Percentiles rank a stretch among this genome's conserved stretches.
phyloP scores from a whole-genome alignment of 106 monocot genomes.

The Platanthera zijinensis region DNA sequence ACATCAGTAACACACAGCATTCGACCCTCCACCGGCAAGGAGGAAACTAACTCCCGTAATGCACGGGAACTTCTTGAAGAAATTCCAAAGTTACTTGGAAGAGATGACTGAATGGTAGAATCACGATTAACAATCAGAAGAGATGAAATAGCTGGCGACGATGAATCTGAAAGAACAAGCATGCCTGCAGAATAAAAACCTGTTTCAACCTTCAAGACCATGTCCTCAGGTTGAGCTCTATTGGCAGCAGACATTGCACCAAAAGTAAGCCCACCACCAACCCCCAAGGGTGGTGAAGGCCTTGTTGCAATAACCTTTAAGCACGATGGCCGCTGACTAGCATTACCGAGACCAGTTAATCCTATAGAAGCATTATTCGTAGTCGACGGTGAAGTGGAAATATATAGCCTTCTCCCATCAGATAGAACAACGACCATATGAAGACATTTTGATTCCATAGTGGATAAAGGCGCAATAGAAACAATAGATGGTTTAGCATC shows the following conservation, averaged over 20 bases:
- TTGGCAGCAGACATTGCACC: conserved; percentile 47
- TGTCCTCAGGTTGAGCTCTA: conserved; percentile 65
- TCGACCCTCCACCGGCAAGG: conserved; percentile 72
- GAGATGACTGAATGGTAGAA: conserved; percentile 55
- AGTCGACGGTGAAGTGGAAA: conserved; percentile 63
- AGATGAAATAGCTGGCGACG: conserved; percentile 48
- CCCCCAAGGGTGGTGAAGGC: conserved; percentile 79
- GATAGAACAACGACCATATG: conserved; percentile 80
- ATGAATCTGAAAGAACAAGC: conserved; percentile 76
- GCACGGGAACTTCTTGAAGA: conserved; percentile 68
- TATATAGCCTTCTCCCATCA: conserved; percentile 92
- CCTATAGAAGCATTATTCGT: conserved; percentile 37
- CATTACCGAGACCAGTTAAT: conserved; percentile 38
- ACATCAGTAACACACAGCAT: conserved; percentile 88
- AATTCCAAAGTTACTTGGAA: conserved; percentile 40
- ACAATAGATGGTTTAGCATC: conserved; percentile 62
- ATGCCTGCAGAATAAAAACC: conserved; percentile 77
- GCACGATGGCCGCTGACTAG: conserved; percentile 54
- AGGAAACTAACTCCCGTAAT: conserved; percentile 71
- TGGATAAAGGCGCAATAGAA: conserved; percentile 66
- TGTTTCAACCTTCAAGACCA: conserved; percentile 76
- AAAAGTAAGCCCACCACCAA: conserved; percentile 54
- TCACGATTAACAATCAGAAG: conserved; percentile 74
- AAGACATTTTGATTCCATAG: conserved; percentile 76
- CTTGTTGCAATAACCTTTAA: conserved; percentile 90